A percentile compares a stretch with the other conserved stretches of the same genome.
Conservation (phyloP, 805 yeast species). For the Yamadazyma kitorensis region DNA sequence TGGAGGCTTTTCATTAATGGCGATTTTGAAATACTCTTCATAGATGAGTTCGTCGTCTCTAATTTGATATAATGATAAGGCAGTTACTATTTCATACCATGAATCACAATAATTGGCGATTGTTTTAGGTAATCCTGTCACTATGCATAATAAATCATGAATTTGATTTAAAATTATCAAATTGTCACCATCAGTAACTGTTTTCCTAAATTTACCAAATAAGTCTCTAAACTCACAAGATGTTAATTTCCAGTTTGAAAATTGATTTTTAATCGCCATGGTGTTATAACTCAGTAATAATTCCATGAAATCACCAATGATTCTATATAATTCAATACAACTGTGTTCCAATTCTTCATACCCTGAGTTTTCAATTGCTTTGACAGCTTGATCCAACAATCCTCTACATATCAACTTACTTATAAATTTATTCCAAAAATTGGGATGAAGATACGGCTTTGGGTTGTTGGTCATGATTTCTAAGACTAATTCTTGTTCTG, state of each 20-base stretch:
- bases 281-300: conserved; percentile 40
- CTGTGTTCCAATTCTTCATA: conserved; percentile 35
- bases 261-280: conserved; percentile 39
- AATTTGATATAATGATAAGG: conserved; percentile 57
- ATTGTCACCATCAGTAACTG: conserved; percentile 22
- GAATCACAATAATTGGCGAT: conserved; percentile 50
- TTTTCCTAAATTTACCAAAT: conserved; percentile 22
- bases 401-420: conserved; percentile 62
- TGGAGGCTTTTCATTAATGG: conserved; percentile 33
- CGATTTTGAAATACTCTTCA: conserved; percentile 30
- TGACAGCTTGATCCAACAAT: conserved; percentile 51
- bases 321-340: conserved; percentile 28
- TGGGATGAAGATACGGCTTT: conserved; percentile 46
- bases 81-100: conserved; percentile 69
- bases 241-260: conserved; percentile 48
- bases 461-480: conserved; percentile 43
- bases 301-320: conserved; percentile 40
- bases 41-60: conserved; percentile 39
- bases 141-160: conserved; percentile 39
- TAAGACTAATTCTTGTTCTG: conserved; percentile 50
- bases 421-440: conserved; percentile 62
- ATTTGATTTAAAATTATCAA: conserved; percentile 34
- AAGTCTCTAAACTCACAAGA: conserved; percentile 51
- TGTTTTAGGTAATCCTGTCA: conserved; percentile 49
- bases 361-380: conserved; percentile 43